Evolutionary conservation across 345 rosid genomes (phyloP).

Genomic region (Euclidium syriacum): DNA sequence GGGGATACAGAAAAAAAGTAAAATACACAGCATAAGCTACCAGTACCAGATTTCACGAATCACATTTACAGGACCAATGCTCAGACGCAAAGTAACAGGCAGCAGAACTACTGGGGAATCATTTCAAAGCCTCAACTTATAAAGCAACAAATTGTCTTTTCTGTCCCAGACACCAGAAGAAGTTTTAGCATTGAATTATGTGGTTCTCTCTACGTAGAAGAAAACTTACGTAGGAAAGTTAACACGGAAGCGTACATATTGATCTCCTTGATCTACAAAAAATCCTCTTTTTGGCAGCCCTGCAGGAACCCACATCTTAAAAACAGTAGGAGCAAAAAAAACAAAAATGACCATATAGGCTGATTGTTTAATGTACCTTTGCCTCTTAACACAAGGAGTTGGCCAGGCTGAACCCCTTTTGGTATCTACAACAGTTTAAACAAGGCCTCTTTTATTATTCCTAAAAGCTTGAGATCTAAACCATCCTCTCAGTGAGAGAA

Average conservation of each 20-base stretch:
- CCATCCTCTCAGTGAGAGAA: not conserved
- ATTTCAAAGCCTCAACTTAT: not conserved
- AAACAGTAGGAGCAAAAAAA: conserved; percentile 8
- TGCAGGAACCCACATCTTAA: conserved; percentile 31
- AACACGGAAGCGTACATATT: conserved; percentile 77
- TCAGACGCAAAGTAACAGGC: not conserved
- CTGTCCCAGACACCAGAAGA: not conserved
- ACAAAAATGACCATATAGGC: not conserved
- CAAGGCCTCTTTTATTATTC: not conserved
- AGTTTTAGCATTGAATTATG: not conserved
- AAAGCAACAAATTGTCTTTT: not conserved
- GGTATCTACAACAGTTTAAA: conserved; percentile 62
- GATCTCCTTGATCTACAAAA: conserved; percentile 72
- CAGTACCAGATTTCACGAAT: not conserved
- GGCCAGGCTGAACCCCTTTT: conserved; percentile 81
- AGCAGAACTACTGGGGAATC: not conserved
- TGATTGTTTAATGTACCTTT: conserved; percentile 46
- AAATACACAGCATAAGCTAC: conserved; percentile 5
- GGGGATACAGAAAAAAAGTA: conserved; percentile 10
- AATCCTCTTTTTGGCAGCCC: conserved; percentile 78
- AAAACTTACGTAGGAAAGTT: conserved; percentile 72
- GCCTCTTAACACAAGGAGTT: conserved; percentile 66
- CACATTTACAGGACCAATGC: not conserved
- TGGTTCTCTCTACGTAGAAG: not conserved
- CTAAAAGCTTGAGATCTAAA: conserved; percentile 6